Base-by-base conservation (phyloP, 371 early-diverging fungal genomes). In the Mortierella sp. region DNA sequence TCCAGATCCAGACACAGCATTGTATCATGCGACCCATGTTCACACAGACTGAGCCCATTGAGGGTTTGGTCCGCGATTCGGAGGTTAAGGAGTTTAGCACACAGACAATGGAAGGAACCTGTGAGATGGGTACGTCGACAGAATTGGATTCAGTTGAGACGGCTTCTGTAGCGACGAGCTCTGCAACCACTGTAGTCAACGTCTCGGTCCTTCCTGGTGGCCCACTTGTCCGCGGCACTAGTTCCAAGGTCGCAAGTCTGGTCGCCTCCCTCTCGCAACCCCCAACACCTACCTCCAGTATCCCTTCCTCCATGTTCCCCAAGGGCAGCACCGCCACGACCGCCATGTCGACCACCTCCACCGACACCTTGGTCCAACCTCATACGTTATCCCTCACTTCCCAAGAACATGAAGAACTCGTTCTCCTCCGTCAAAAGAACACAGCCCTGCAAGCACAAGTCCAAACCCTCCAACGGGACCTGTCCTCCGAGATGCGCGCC, bases 401-500 rank as follows among this genome's bases (percentile, higher is more conserved):
- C 4, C 21, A 44, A 38, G 82, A 81, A n/a, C 70, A 74, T 19
- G 78, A 82, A n/a, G 87, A 86, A 38, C 65, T 85, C 5, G 31
- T 68, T 13, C 77, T 70, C 60, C 71, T 86, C 4, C 87, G 83
- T 21, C 80, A 80, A 42, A 80, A 86, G 73, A 77, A 78, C 10
- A 74, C 80, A 8, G 47, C 47, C 0, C 77, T 86, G 16, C 80
- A 80, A 57, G 60, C 73, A 11, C 83, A 82, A 31, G 80, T 86
- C 28, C 34, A 77, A 16, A 65, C 85, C 21, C 82, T 90, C 10
- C 83, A 92, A 80, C 81, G 86, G 2, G 89, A 90, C 42, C 76
- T 92, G n/a, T 83, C 87, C 24, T 84, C 90, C 42, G 92, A 92
- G 75, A 88, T 79, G 48, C 77, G 88, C 8, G 80, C 88, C 0